phyloP scores from a whole-genome alignment of 2,329 filamentous ascomycete species.

The Claviceps quebecensis region DNA sequence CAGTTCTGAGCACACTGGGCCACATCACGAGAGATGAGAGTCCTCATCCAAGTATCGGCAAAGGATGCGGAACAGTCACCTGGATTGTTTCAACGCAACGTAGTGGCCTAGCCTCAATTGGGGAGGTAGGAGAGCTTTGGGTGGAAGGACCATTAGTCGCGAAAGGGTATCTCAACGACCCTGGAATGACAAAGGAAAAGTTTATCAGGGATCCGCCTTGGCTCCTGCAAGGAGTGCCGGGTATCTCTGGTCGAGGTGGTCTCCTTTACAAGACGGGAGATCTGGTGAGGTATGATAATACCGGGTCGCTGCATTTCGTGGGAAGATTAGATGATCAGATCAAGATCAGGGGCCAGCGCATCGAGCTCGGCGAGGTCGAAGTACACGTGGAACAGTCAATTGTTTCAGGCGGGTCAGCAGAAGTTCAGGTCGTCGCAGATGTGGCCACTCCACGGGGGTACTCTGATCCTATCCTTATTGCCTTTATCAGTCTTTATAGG shows the following conservation, averaged over 20 bases:
- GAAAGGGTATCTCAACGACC: not conserved
- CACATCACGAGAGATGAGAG: constrained; percentile 2
- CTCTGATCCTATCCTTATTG: too few relatives aligned
- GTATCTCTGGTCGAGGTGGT: not conserved
- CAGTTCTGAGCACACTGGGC: not conserved
- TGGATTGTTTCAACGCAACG: not conserved
- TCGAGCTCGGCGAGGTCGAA: constrained; percentile 13
- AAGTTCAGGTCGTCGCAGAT: not conserved
- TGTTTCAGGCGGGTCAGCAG: not conserved
- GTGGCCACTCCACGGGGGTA: not conserved
- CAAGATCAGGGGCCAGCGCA: constrained; percentile 14
- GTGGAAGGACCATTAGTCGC: constrained; percentile 1
- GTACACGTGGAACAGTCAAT: not conserved
- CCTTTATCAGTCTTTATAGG: too few relatives aligned
- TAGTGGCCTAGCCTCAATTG: not conserved
- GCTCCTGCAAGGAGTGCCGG: not conserved
- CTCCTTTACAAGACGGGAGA: constrained; percentile 13
- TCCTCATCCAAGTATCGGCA: not conserved
- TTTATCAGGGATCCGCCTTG: not conserved
- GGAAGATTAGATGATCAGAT: constrained; percentile 12
- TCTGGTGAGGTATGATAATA: constrained; percentile 7
- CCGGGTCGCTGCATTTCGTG: constrained; percentile 12
- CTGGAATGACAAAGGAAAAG: not conserved
- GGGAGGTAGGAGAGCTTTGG: constrained; percentile 3
- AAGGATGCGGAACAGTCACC: not conserved